Percentiles rank a stretch among this genome's conserved stretches.
phyloP scores from a whole-genome alignment of 2,329 filamentous ascomycete genomes.

The Botryotinia globosa region DNA sequence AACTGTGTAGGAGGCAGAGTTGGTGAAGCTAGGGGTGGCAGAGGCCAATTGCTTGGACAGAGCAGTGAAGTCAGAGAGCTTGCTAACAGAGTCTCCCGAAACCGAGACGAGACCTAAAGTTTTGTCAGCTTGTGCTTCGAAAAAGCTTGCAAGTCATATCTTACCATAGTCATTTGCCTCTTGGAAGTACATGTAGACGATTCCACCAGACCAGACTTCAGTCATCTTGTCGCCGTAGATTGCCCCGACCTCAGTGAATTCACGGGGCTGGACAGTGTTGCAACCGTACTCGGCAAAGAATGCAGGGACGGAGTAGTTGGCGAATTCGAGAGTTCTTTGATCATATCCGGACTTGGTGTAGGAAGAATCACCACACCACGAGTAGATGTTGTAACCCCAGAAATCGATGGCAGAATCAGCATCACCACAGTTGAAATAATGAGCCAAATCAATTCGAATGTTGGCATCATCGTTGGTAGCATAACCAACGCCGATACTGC shows the following conservation, averaged over 20 bases:
- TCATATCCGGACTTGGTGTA: constrained; percentile 77
- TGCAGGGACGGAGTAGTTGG: constrained; percentile 83
- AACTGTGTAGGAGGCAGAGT: constrained; percentile 67
- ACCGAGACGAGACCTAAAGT: constrained; percentile 63
- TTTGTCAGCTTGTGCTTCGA: constrained; percentile 30
- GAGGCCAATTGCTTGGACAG: constrained; percentile 68
- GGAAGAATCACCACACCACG: constrained; percentile 88
- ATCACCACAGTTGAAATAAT: constrained; percentile 92
- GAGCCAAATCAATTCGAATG: constrained; percentile 76
- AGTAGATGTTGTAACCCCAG: constrained; percentile 99
- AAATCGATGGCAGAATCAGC: constrained; percentile 75
- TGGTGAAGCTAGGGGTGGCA: constrained; percentile 63
- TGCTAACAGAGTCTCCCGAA: constrained; percentile 56
- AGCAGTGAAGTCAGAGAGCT: constrained; percentile 70
- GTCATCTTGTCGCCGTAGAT: constrained; percentile 83
- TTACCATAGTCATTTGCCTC: constrained; percentile 83
- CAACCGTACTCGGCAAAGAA: constrained; percentile 99
- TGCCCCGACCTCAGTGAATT: constrained; percentile 79
- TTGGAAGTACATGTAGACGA: constrained; percentile 98
- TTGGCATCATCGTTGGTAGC: constrained; percentile 88
- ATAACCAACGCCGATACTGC: constrained; percentile 85
- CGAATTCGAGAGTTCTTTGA: constrained; percentile 80
- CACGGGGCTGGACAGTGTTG: constrained; percentile 68
- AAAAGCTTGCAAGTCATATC: constrained; percentile 27
- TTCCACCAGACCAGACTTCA: constrained; percentile 86